Evolutionary conservation across 805 yeast genomes (phyloP), one percentile per base, ranked within the genome.

Genomic region (Candida suzukii): DNA sequence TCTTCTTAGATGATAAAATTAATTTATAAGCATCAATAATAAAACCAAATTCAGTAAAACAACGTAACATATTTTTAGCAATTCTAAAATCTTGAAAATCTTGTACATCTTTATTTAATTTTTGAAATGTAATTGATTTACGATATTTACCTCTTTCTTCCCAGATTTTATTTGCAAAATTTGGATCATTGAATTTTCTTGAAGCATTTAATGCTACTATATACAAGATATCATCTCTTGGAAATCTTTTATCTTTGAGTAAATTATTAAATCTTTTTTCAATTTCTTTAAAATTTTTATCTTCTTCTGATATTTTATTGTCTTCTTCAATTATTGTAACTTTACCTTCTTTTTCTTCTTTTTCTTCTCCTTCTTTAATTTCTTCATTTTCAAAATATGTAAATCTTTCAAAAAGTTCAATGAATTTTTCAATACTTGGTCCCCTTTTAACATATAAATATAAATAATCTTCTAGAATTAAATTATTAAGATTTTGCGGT

Each of bases 91-190:
- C 91, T 4, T 68, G 58, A 4, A 57, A 53, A 34, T 71, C 71
- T 48, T 73, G 76, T 24, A 50, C 56, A 0, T 42, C 40, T 10
- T 62, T 50, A 1, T 66, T 38, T 16, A 77, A 53, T 0, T 42
- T 29, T 39, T 67, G 73, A 66, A 83, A 88, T 3, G 49, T 47
- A 0, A 37, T 20, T 0, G 84, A 69, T 44, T 75, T 76, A 39
- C 96, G 68, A 61, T 72, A 88, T 19, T 57, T 46, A 2, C 96
- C 96, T 52, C 97, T 74, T 52, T 85, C 95, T 2, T 63, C 59
- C 95, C 96, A 88, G 1, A 85, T 66, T 21, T 62, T 58, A 42
- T 77, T 78, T 4, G 88, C 90, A 54, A 83, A 75, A 0, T 66
- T 67, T 32, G 70, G 58, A 50, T 80, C 73, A 31, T 70, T 67